Percentiles rank a stretch among this genome's conserved stretches.
phyloP scores from a whole-genome alignment of 441 rosid species.

The Gossypium schwendimanii region DNA sequence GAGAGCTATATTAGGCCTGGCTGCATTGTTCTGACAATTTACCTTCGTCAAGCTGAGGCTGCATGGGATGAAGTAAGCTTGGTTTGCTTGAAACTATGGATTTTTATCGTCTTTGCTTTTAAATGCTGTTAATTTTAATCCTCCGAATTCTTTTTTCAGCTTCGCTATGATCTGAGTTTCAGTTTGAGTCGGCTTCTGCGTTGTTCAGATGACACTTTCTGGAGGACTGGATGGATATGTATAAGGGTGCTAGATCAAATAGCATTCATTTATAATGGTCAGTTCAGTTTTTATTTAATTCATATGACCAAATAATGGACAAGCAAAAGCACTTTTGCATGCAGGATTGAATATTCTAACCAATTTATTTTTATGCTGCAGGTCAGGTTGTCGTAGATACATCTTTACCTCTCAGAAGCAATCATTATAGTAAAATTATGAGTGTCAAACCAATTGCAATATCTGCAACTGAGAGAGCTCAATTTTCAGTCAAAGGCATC shows the following conservation, averaged over 20 bases:
- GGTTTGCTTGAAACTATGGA: constrained; percentile 6
- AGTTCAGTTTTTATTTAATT: constrained; percentile 19
- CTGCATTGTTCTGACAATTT: constrained; percentile 72
- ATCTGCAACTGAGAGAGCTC: constrained; percentile 48
- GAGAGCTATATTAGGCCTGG: constrained; percentile 99
- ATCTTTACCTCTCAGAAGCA: constrained; percentile 52
- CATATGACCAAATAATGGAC: neutral
- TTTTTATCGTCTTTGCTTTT: neutral
- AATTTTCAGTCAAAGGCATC: constrained; percentile 70
- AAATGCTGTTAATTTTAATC: constrained; percentile 4
- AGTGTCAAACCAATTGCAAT: constrained; percentile 80
- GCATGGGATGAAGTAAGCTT: constrained; percentile 85
- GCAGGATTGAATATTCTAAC: constrained; percentile 10
- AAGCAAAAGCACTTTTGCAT: neutral
- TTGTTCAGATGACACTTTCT: constrained; percentile 63
- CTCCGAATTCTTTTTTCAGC: constrained; percentile 30
- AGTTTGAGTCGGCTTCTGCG: constrained; percentile 74
- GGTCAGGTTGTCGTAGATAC: constrained; percentile 76
- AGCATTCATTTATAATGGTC: constrained; percentile 72
- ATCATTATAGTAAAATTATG: constrained; percentile 44
- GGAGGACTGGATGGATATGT: constrained; percentile 86
- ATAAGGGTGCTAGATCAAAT: constrained; percentile 67
- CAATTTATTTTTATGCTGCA: constrained; percentile 27
- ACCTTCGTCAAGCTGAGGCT: constrained; percentile 77
- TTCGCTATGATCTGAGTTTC: constrained; percentile 59